Percentiles rank a stretch among this genome's conserved stretches.
phyloP scores from a whole-genome alignment of 2,329 filamentous ascomycete species.

The Penicillium digitatum region DNA sequence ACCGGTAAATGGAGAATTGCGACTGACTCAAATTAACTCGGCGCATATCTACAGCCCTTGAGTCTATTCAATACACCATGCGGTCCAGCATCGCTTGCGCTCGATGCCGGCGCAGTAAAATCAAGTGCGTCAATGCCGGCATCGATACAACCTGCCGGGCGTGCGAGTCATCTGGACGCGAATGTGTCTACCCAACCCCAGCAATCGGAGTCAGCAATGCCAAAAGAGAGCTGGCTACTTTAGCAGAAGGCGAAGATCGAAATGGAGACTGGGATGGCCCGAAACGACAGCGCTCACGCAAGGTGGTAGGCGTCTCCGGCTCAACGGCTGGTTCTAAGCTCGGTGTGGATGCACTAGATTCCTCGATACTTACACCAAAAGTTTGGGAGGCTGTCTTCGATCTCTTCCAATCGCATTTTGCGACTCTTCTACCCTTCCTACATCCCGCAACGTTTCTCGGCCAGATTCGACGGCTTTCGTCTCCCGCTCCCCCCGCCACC shows the following conservation, averaged over 20 bases:
- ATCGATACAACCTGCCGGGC: conserved; percentile 68
- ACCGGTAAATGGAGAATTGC: conserved; percentile 12
- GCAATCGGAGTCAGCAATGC: conserved; percentile 36
- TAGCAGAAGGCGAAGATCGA: conserved; percentile 38
- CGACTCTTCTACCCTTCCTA: conserved; percentile 55
- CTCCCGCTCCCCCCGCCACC: conserved; percentile 14
- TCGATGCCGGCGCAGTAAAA: conserved; percentile 73
- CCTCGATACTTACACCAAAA: conserved; percentile 49
- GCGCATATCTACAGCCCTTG: conserved; percentile 10
- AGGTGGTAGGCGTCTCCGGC: conserved; percentile 30
- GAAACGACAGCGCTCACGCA: conserved; percentile 41
- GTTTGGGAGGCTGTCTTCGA: conserved; percentile 58
- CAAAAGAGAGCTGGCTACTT: conserved; percentile 38
- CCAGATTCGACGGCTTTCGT: conserved; percentile 43
- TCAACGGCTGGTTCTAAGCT: conserved; percentile 33
- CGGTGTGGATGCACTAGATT: conserved; percentile 47
- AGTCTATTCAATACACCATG: conserved; percentile 44
- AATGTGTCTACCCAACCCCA: conserved; percentile 65
- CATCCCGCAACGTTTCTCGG: conserved; percentile 54
- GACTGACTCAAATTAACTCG: conserved; percentile 1
- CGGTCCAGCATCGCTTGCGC: conserved; percentile 76
- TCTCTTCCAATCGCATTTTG: conserved; percentile 57
- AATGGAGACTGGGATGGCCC: conserved; percentile 43
- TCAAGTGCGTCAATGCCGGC: conserved; percentile 79
- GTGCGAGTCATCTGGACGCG: conserved; percentile 66